phyloP scores from a whole-genome alignment of 805 yeast species.

The Monosporozyma aquatica region DNA sequence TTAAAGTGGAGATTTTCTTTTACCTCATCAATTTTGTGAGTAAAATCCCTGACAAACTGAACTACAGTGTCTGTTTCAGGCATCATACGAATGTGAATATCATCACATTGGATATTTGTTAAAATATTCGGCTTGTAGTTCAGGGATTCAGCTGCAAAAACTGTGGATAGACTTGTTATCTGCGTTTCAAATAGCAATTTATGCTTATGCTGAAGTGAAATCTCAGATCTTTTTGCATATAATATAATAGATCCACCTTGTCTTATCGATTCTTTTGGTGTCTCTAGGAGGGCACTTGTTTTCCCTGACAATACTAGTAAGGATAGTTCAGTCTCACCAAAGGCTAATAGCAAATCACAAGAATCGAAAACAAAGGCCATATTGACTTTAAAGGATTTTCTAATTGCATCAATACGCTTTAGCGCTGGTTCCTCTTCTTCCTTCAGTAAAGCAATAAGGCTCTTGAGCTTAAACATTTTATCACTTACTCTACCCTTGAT shows the following conservation, averaged over 20 bases:
- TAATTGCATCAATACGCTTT: not conserved
- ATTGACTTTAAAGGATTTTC: conserved; percentile 14
- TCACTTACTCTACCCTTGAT: conserved; percentile 22
- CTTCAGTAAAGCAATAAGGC: conserved; percentile 5
- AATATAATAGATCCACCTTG: conserved; percentile 19
- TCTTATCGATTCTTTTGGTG: conserved; percentile 14
- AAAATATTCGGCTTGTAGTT: conserved; percentile 11
- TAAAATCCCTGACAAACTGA: conserved; percentile 10
- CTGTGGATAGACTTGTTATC: conserved; percentile 13
- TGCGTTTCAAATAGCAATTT: conserved; percentile 15
- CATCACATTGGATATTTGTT: conserved; percentile 14
- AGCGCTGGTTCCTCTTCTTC: conserved; percentile 2
- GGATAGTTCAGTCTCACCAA: conserved; percentile 13
- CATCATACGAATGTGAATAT: conserved; percentile 17
- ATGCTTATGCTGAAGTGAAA: conserved; percentile 14
- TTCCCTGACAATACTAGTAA: conserved; percentile 13
- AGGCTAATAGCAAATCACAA: conserved; percentile 15
- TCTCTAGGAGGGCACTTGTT: conserved; percentile 9
- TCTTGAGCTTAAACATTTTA: conserved; percentile 12
- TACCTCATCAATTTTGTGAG: conserved; percentile 1
- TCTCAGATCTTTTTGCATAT: conserved; percentile 16
- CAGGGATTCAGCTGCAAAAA: conserved; percentile 15
- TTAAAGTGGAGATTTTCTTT: not conserved
- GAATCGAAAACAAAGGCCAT: conserved; percentile 14
- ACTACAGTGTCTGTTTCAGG: conserved; percentile 14